Conservation (phyloP, 768 basidiomycete species). For the Lactarius sanguifluus region DNA sequence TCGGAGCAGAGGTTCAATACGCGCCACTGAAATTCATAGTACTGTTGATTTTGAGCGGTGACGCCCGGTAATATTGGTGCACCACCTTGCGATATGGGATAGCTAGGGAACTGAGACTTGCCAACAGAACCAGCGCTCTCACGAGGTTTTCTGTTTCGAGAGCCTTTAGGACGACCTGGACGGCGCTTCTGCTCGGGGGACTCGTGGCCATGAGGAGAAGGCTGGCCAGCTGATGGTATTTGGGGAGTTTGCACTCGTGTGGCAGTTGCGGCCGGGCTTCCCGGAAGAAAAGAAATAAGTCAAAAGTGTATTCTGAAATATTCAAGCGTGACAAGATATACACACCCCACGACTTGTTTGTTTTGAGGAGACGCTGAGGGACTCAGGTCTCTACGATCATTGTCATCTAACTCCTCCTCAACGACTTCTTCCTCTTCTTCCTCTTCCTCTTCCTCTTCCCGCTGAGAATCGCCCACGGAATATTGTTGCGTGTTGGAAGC, state of each 20-base stretch:
- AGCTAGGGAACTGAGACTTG: conserved; percentile 39
- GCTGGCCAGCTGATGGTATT: conserved; percentile 18
- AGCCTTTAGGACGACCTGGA: conserved; percentile 77
- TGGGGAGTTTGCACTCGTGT: conserved; percentile 19
- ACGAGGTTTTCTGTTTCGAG: conserved; percentile 64
- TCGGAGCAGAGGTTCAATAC: conserved; percentile 79
- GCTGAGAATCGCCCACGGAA: conserved; percentile 35
- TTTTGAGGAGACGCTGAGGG: conserved; percentile 34
- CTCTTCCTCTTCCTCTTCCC: conserved; percentile 64
- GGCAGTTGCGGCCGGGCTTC: conserved; percentile 32
- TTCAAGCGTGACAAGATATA: conserved; percentile 30
- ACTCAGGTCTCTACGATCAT: conserved; percentile 37
- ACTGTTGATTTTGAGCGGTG: conserved; percentile 68
- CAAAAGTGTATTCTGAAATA: conserved; percentile 26
- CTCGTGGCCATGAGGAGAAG: conserved; percentile 35
- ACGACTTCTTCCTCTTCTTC: conserved; percentile 75
- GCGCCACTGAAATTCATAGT: conserved; percentile 86
- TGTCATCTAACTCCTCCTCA: conserved; percentile 59
- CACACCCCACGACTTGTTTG: conserved; percentile 36
- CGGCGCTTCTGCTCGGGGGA: conserved; percentile 58
- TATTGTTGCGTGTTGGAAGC: conserved; percentile 31
- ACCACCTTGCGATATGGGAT: conserved; percentile 31
- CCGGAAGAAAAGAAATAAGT: conserved; percentile 23
- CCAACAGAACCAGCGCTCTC: conserved; percentile 43
- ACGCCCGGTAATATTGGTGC: conserved; percentile 41